Evolutionary conservation across 768 basidiomycete genomes (phyloP), one percentile per base, ranked within the genome.

Genomic region (Amanita molliuscula): DNA sequence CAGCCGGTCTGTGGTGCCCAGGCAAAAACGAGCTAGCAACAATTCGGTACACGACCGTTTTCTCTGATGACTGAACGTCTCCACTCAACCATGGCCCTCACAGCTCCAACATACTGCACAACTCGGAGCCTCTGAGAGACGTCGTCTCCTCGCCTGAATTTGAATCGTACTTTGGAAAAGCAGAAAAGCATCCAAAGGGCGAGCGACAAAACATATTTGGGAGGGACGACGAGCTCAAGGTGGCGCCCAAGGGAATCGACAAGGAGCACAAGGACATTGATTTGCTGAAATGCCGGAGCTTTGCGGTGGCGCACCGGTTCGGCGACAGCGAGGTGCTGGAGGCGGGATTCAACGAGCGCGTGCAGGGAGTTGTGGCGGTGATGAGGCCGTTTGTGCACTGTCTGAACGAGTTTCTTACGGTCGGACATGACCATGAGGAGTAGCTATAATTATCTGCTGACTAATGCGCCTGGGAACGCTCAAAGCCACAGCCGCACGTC

Each of bases 221-320:
- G 0, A 62, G 65, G 50, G 90, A 94, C 2, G 93, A 91, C 56
- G 84, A 91, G 61, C 68, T 96, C 26, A 97, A 96, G 68, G 81
- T 79, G 0, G 89, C 92, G 4, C 94, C 94, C 1, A 97, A 96
- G 60, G 94, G 92, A 0, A 67, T 95, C 7, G 77, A 78, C 46
- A 98, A 92, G 65, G 75, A 74, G 26, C 92, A 97, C 53, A 88
- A 84, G 63, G 91, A 97, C 61, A 97, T 99, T 55, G 94, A 95
- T 62, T 67, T 98, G 44, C 67, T 99, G 54, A 89, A 88, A 64
- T 84, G 88, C 53, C 79, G 91, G 21, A 81, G 82, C 15, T 79
- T 90, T 29, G 82, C 75, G 2, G 88, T 94, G 2, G 61, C 75
- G 0, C 74, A 82, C 55, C 61, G 62, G 44, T 92, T 93, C 63